phyloP scores from a whole-genome alignment of 2,329 filamentous ascomycete genomes.

The Lithohypha guttulata region DNA sequence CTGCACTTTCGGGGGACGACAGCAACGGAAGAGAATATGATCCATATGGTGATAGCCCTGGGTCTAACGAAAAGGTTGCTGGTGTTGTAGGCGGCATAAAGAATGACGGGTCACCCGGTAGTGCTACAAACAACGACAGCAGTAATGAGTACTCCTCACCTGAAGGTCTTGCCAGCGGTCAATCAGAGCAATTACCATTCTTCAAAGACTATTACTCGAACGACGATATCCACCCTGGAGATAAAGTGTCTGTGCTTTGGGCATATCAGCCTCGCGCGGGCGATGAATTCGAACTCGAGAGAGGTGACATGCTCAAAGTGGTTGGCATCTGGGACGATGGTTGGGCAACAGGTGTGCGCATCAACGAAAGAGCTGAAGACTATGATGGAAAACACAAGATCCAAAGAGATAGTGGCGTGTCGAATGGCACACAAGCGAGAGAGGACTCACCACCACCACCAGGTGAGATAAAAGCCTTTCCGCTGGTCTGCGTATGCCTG shows the following conservation, averaged over 20 bases:
- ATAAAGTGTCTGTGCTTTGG: constrained; percentile 86
- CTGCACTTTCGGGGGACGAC: constrained; percentile 61
- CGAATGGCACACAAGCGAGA: constrained; percentile 57
- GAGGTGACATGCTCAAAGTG: constrained; percentile 96
- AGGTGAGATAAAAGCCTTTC: constrained; percentile 95
- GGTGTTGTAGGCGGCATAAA: constrained; percentile 40
- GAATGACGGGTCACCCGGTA: constrained; percentile 81
- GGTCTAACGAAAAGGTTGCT: constrained; percentile 48
- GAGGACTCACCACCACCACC: constrained; percentile 52
- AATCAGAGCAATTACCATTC: constrained; percentile 88
- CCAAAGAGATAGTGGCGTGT: constrained; percentile 89
- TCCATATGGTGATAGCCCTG: constrained; percentile 59
- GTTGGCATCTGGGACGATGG: constrained; percentile 99
- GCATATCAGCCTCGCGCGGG: constrained; percentile 88
- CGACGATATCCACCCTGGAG: constrained; percentile 86
- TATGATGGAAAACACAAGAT: constrained; percentile 67
- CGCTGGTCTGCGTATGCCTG: constrained; percentile 87
- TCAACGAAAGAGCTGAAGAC: constrained; percentile 75
- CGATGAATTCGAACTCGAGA: constrained; percentile 86
- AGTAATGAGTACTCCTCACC: constrained; percentile 74
- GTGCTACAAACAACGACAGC: constrained; percentile 61
- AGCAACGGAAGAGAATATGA: constrained; percentile 46
- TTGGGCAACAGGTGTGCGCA: constrained; percentile 86
- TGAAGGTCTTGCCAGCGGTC: constrained; percentile 70
- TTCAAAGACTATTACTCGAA: constrained; percentile 99